Evolutionary conservation across 257 asterid species (phyloP).

Genomic region (Solanum peruvianum): DNA sequence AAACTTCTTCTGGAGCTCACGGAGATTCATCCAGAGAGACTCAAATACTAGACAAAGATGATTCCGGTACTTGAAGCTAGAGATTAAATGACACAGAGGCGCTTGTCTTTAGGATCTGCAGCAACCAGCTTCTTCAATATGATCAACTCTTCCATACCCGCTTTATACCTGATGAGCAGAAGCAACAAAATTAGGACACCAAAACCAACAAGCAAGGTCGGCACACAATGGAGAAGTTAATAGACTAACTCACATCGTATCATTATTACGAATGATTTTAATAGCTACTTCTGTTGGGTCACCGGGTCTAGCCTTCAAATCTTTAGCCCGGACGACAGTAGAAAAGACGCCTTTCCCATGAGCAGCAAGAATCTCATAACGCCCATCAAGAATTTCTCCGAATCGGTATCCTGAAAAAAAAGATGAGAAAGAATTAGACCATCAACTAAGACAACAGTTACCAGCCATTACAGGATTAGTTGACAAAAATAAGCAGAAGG

Average conservation of each 20-base stretch:
- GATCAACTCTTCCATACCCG: constrained; percentile 90
- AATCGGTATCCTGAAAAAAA: constrained; percentile 62
- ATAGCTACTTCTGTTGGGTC: constrained; percentile 89
- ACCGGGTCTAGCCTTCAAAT: constrained; percentile 61
- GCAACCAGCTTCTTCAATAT: constrained; percentile 85
- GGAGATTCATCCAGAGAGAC: constrained; percentile 99
- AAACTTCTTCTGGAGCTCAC: constrained; percentile 91
- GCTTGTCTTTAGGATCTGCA: constrained; percentile 88
- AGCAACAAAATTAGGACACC: neutral
- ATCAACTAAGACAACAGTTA: neutral
- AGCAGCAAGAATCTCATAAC: constrained; percentile 91
- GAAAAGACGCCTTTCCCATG: constrained; percentile 98
- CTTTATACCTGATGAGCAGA: constrained; percentile 57
- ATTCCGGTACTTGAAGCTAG: constrained; percentile 91
- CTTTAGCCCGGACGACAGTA: constrained; percentile 89
- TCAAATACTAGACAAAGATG: constrained; percentile 99
- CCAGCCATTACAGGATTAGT: neutral
- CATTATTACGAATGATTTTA: constrained; percentile 83
- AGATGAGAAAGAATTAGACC: neutral
- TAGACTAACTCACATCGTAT: constrained; percentile 49
- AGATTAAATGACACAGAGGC: constrained; percentile 86
- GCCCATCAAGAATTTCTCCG: constrained; percentile 84
- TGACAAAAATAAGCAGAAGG: neutral
- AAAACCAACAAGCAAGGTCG: neutral
- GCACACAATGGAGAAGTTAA: constrained; percentile 1